phyloP scores from a whole-genome alignment of 2,329 filamentous ascomycete species.

The Claviceps africana region DNA sequence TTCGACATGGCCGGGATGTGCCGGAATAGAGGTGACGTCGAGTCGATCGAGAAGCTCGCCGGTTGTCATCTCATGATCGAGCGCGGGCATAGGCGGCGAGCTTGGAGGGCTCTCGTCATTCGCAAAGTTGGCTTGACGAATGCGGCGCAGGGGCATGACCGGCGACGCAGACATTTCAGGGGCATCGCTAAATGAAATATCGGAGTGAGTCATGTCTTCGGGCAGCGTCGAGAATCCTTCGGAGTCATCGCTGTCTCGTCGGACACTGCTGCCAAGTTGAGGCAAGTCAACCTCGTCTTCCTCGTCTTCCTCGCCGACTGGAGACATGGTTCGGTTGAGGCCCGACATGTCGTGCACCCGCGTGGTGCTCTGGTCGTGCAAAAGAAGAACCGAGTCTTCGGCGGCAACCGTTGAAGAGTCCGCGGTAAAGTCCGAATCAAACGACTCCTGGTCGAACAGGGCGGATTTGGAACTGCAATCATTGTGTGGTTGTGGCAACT shows the following conservation, averaged over 20 bases:
- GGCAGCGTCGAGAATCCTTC: constrained; percentile 26
- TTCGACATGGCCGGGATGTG: constrained; percentile 20
- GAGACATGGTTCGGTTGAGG: constrained; percentile 9
- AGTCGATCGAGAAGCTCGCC: constrained; percentile 32
- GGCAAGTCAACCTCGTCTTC: constrained; percentile 23
- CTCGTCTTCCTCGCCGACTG: constrained; percentile 9
- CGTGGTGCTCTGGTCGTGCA: not conserved
- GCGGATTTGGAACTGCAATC: not conserved
- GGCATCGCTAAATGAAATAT: constrained; percentile 26
- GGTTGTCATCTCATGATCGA: constrained; percentile 14
- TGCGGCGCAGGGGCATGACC: constrained; percentile 13
- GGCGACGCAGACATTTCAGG: constrained; percentile 32
- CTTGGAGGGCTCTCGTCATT: constrained; percentile 32
- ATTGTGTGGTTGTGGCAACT: not conserved
- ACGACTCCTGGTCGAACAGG: not conserved
- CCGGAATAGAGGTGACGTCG: constrained; percentile 26
- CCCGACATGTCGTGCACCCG: constrained; percentile 5
- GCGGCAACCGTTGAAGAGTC: constrained; percentile 2
- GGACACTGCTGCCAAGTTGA: constrained; percentile 17
- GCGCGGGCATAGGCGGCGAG: constrained; percentile 27
- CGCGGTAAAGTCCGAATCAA: not conserved
- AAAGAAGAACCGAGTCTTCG: not conserved
- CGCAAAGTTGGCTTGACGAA: constrained; percentile 21
- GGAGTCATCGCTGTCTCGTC: constrained; percentile 19
- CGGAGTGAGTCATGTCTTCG: constrained; percentile 24